A percentile compares a stretch with the other conserved stretches of the same genome.
phyloP scores from a whole-genome alignment of 495 filamentous ascomycete genomes.

The Aspergillus biplanus region DNA sequence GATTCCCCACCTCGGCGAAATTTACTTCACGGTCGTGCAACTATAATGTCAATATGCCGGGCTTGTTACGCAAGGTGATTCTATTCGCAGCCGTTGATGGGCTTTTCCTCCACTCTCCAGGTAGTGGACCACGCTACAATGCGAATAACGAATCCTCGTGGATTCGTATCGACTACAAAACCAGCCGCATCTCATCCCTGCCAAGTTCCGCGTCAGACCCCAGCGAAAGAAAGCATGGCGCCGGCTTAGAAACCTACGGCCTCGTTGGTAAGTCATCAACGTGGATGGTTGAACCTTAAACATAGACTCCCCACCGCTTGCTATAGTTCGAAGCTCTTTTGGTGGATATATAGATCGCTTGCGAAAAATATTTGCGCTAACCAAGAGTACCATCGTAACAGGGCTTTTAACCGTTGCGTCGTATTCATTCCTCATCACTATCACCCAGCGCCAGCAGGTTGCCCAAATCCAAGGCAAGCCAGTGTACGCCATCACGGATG shows the following conservation, averaged over 20 bases:
- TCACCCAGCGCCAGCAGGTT: constrained; percentile 83
- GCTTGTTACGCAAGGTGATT: constrained; percentile 75
- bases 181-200: constrained; percentile 56
- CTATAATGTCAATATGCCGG: constrained; percentile 60
- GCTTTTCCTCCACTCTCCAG: constrained; percentile 75
- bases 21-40: not conserved
- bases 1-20: constrained; percentile 20
- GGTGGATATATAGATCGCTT: not conserved
- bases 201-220: constrained; percentile 41
- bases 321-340: not conserved
- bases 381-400: constrained; percentile 31
- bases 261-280: constrained; percentile 69
- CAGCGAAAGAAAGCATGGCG: constrained; percentile 35
- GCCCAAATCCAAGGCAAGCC: constrained; percentile 81
- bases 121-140: constrained; percentile 49
- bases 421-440: constrained; percentile 79
- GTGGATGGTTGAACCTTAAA: no score
- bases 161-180: constrained; percentile 76
- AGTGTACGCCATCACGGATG: constrained; percentile 81
- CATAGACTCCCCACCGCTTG: not conserved
- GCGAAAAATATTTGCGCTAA: constrained; percentile 8
- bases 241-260: constrained; percentile 74
- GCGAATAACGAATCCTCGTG: constrained; percentile 46
- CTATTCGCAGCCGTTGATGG: constrained; percentile 87
- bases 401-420: constrained; percentile 74